Evolutionary conservation across 768 basidiomycete genomes (phyloP), one percentile per base, ranked within the genome.

Genomic region (Phanerochaete carnosa): DNA sequence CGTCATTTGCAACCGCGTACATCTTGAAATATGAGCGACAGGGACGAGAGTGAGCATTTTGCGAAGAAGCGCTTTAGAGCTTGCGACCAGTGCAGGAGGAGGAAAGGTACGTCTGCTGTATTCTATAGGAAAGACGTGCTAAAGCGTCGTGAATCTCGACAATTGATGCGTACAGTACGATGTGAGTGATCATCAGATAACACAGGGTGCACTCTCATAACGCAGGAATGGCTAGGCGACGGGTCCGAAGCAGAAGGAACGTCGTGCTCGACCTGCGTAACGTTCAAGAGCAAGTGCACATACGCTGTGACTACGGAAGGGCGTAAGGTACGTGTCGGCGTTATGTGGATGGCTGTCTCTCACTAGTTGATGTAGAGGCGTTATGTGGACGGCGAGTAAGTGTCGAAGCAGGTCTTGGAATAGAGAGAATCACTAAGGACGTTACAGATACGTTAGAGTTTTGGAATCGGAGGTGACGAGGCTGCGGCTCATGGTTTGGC

Each of bases 401-500:
- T n/a, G n/a, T n/a, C n/a, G n/a, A n/a, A n/a, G n/a, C n/a, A n/a
- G n/a, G n/a, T n/a, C n/a, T n/a, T n/a, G n/a, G n/a, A n/a, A n/a
- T n/a, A n/a, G n/a, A n/a, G n/a, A n/a, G n/a, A n/a, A n/a, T n/a
- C n/a, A n/a, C n/a, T n/a, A n/a, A n/a, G n/a, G n/a, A n/a, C n/a
- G n/a, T n/a, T n/a, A n/a, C n/a, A 46, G 45, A 25, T 46, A 46
- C 23, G 8, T 46, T n/a, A 7, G n/a, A 25, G 23, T 8, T n/a
- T 46, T 46, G n/a, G 45, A 46, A n/a, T 25, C 16, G 23, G 45
- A 46, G 45, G 45, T 46, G 45, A 8, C 23, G 45, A 43, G 7
- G 77, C 59, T 25, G n/a, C 45, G 45, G 7, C 7, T 46, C 19
- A 6, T 7, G 8, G 33, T 35, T 7, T 7, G 15, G 33, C 33